phyloP scores from a whole-genome alignment of 257 asterid species.

The Lantana camara region DNA sequence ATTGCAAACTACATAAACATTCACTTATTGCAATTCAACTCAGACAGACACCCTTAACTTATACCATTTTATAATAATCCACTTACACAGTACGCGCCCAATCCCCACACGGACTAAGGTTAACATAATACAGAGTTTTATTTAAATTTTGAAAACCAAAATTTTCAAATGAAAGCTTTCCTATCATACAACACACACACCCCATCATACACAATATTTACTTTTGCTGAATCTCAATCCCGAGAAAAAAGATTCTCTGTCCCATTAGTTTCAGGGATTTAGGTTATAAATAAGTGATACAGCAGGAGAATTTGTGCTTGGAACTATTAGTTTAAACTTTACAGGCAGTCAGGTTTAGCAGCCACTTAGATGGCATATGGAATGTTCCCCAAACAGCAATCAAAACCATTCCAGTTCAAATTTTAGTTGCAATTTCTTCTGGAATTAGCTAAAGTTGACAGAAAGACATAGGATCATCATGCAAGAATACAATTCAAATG shows the following conservation, averaged over 20 bases:
- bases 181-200: too few species aligned
- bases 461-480: background rate
- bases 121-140: too few species aligned
- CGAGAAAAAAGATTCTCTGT: background rate
- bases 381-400: background rate
- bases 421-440: slow-evolving; percentile 1
- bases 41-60: slow-evolving; percentile 12
- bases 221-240: background rate
- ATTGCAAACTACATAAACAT: background rate
- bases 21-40: background rate
- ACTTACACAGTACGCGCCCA: slow-evolving; percentile 1
- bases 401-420: background rate
- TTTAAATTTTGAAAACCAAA: too few species aligned
- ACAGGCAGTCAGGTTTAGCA: background rate
- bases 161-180: too few species aligned
- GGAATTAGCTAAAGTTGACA: background rate
- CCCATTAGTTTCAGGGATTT: background rate
- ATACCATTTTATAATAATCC: background rate
- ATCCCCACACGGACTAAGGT: too few species aligned
- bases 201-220: background rate
- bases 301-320: background rate
- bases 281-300: background rate
- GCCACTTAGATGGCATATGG: background rate
- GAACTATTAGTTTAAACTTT: background rate
- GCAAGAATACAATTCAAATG: background rate